phyloP scores from a whole-genome alignment of 1,284 basidiomycete species.

The Lignosus rhinocerotis region DNA sequence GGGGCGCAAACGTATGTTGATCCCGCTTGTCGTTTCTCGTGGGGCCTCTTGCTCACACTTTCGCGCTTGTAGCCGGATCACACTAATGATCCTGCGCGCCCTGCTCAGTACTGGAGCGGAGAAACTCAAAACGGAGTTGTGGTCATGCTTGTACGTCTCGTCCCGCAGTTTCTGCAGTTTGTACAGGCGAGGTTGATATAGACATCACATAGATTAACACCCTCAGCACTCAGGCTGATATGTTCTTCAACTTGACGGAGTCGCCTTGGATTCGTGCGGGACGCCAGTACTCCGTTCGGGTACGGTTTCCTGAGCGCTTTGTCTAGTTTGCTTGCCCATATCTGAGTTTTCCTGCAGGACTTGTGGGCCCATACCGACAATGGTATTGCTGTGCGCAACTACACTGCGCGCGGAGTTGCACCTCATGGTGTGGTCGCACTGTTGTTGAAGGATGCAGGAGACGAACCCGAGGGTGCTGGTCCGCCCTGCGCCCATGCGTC shows the following conservation, averaged over 20 bases:
- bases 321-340: not conserved
- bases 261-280: constrained; percentile 72
- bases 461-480: constrained; percentile 55
- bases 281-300: constrained; percentile 59
- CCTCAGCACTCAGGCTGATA: constrained; percentile 50
- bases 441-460: constrained; percentile 63
- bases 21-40: not conserved
- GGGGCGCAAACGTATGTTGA: constrained; percentile 56
- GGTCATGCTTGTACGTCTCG: constrained; percentile 39
- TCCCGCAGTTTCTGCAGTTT: not conserved
- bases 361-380: constrained; percentile 70
- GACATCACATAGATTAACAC: constrained; percentile 36
- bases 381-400: constrained; percentile 62
- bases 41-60: not conserved
- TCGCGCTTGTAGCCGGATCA: constrained; percentile 43
- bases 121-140: constrained; percentile 48
- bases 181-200: not conserved
- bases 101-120: constrained; percentile 57
- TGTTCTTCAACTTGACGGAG: constrained; percentile 67
- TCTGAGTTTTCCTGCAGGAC: constrained; percentile 42
- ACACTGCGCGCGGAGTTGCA: constrained; percentile 58
- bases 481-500: constrained; percentile 25
- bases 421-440: constrained; percentile 71
- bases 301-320: constrained; percentile 30
- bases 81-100: constrained; percentile 45